Base-by-base conservation (phyloP, 2,329 filamentous ascomycete species). In the Penicillium sp. region DNA sequence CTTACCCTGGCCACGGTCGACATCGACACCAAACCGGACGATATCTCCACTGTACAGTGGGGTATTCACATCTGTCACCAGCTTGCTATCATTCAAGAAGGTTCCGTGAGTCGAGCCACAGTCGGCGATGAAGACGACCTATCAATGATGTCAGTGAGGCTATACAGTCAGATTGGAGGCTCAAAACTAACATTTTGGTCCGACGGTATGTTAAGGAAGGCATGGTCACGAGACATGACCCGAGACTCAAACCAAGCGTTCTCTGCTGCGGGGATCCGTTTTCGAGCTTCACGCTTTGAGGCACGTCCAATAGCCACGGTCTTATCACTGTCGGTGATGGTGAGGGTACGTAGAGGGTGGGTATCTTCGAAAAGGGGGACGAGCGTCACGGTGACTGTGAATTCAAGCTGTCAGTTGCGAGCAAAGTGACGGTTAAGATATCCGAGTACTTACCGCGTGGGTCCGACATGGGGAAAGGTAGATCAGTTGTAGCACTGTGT, bases 21-120 rank as follows among this genome's bases (percentile, higher is more conserved):
- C 75, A 52, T 75, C 68, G 32, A 70, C 66, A 17, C 77, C 77
- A 59, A 80, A 77, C 4, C 61, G 65, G 26, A 72, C 37, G 2
- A 65, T 49, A 55, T 72, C 69, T 15, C 63, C 66, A 43, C 54
- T 63, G 1, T 63, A 62, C 24, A 80, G 53, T 2, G 64, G 52
- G 43, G 71, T 69, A 17, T 69, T 65, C 45, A 69, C 56, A 3
- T 64, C 65, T 10, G 71, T 45, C 4, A 59, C 49, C 24, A 80
- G 60, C 34, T 68, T 71, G 34, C 55, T 58, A 32, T 72, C 70
- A 57, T 82, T 80, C 43, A 83, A 54, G 51, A 66, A 74, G 17
- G 80, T 84, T 28, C 81, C 81, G 61, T 84, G 81, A 74, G 82
- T 81, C 8, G 80, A 83, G 31, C 72, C 74, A 17, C 69, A 68